phyloP scores from a whole-genome alignment of 2,329 filamentous ascomycete species.

The Colletotrichum falcatum region DNA sequence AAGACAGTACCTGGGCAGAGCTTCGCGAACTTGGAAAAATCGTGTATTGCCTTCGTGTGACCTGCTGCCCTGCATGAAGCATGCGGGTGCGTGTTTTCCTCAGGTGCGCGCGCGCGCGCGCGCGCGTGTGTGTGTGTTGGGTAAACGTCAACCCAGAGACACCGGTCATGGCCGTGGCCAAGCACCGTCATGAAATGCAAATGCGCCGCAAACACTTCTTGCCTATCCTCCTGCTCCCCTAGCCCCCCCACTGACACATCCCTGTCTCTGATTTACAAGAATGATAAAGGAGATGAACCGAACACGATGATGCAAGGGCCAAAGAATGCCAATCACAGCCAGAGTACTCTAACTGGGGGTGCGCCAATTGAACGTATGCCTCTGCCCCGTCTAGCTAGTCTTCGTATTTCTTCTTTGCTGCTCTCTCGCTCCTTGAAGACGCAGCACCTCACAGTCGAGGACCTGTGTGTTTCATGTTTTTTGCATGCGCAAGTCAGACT shows the following conservation, averaged over 20 bases:
- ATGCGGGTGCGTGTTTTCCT: background rate
- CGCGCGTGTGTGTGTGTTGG: background rate
- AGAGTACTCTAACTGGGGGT: background rate
- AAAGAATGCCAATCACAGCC: slow-evolving; percentile 7
- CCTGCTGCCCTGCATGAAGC: slow-evolving; percentile 3
- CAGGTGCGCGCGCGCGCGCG: too few relatives aligned
- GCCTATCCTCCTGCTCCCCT: background rate
- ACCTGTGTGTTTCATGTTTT: background rate
- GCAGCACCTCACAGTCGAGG: background rate
- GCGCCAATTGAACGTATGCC: slow-evolving; percentile 11
- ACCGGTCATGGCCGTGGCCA: background rate
- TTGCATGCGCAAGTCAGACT: slow-evolving; percentile 4
- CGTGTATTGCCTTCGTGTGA: slow-evolving; percentile 15
- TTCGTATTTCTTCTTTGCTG: background rate
- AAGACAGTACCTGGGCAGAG: background rate
- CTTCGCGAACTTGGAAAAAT: background rate
- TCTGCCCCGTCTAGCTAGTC: slow-evolving; percentile 11
- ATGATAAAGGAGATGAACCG: slow-evolving; percentile 9
- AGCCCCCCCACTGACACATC: background rate
- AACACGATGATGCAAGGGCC: slow-evolving; percentile 10
- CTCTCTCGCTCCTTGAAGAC: background rate
- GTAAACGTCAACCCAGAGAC: background rate
- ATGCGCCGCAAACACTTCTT: background rate
- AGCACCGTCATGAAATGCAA: slow-evolving; percentile 14
- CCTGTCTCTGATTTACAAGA: slow-evolving; percentile 1